Conservation (phyloP, 2,329 filamentous ascomycete genomes). For the Aspergillus flavus region DNA sequence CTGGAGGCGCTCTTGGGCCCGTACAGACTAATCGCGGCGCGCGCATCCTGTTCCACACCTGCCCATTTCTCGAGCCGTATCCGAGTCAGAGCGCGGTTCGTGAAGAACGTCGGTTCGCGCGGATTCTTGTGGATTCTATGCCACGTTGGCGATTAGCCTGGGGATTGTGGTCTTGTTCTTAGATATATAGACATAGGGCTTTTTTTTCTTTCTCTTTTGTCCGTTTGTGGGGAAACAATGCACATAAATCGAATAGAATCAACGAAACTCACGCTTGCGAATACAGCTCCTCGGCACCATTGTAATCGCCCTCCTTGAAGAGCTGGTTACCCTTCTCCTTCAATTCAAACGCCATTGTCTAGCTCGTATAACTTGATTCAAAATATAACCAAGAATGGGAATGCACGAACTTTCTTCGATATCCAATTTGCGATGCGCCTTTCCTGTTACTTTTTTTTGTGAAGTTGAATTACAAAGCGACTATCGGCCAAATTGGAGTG, state of each 20-base stretch:
- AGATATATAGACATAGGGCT: neutral
- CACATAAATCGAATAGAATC: neutral
- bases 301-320: constrained; percentile 49
- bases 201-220: neutral
- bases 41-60: constrained; percentile 75
- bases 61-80: constrained; percentile 74
- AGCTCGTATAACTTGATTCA: neutral
- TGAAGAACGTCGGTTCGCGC: constrained; percentile 77
- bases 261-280: constrained; percentile 46
- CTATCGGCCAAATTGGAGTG: constrained; percentile 11
- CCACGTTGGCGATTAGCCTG: neutral
- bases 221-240: neutral
- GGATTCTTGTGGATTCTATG: constrained; percentile 75
- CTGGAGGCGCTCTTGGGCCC: constrained; percentile 52
- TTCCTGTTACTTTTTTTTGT: neutral
- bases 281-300: constrained; percentile 49
- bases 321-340: constrained; percentile 50
- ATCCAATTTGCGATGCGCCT: neutral
- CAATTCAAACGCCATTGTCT: constrained; percentile 38
- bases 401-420: neutral
- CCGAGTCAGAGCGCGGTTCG: constrained; percentile 84
- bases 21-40: constrained; percentile 70
- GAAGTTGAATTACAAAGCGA: constrained; percentile 7
- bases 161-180: neutral
- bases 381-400: neutral